Conservation (phyloP, 2,329 filamentous ascomycete genomes). For the Ophiocordyceps camponoti-rufipedis region DNA sequence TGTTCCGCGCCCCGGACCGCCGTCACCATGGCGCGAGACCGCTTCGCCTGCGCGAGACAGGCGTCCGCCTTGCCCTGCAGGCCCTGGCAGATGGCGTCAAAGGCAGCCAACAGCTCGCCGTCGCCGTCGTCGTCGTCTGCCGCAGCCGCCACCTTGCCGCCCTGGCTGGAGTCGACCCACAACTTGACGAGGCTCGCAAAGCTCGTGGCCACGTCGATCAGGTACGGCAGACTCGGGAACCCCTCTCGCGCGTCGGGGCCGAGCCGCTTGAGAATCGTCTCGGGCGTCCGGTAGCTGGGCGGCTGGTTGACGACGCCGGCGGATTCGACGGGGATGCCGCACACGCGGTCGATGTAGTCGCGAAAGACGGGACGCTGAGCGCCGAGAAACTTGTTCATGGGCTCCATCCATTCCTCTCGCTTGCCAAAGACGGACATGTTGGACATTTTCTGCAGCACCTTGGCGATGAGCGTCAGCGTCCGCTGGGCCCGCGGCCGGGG, state of each 20-base stretch:
- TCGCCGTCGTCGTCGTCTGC: constrained; percentile 8
- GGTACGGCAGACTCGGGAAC: constrained; percentile 79
- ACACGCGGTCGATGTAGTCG: constrained; percentile 72
- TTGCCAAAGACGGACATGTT: constrained; percentile 85
- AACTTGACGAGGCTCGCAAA: constrained; percentile 70
- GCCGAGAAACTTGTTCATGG: constrained; percentile 79
- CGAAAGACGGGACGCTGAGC: constrained; percentile 66
- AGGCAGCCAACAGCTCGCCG: constrained; percentile 33
- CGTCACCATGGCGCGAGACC: constrained; percentile 19
- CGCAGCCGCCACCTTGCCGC: constrained; percentile 14
- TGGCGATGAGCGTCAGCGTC: constrained; percentile 80
- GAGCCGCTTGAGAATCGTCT: constrained; percentile 72
- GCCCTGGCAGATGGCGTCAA: constrained; percentile 30
- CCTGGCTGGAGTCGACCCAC: constrained; percentile 44
- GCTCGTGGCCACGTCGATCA: constrained; percentile 76
- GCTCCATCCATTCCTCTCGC: constrained; percentile 98
- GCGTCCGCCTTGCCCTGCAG: constrained; percentile 32
- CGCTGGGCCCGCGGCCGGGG: constrained; percentile 68
- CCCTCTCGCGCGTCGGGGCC: constrained; percentile 72
- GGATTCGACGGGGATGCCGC: constrained; percentile 59
- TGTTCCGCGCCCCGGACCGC: constrained; percentile 14
- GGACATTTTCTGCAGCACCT: constrained; percentile 76
- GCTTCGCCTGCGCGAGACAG: constrained; percentile 31
- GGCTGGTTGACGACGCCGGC: constrained; percentile 42
- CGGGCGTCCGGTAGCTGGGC: constrained; percentile 79